Percentiles rank a stretch among this genome's conserved stretches.
Evolutionary conservation across 192 early-diverging fungal species (phyloP).

Genomic region (Umbelopsis vinacea): DNA sequence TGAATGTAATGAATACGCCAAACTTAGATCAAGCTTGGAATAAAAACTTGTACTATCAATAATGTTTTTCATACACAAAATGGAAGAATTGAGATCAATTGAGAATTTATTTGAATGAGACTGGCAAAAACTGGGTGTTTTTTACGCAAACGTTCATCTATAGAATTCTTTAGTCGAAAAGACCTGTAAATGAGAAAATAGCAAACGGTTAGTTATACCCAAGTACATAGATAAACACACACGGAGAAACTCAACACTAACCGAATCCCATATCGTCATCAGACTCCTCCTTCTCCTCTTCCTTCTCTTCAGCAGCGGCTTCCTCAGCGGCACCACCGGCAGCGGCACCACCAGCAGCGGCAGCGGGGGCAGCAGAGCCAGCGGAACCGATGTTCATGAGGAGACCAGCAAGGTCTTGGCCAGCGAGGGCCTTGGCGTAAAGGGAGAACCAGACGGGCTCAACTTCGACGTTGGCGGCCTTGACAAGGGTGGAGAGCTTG

Average conservation of each 20-base stretch:
- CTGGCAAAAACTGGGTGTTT: not conserved
- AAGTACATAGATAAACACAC: not conserved
- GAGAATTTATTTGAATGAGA: not conserved
- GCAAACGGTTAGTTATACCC: not conserved
- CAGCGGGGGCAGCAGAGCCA: slow-evolving; percentile 50
- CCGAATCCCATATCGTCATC: slow-evolving; percentile 87
- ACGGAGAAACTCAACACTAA: slow-evolving; percentile 44
- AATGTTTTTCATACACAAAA: not conserved
- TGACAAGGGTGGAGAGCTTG: slow-evolving; percentile 88
- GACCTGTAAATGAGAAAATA: not conserved
- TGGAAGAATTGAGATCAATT: not conserved
- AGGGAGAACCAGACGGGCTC: slow-evolving; percentile 95
- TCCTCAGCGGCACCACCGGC: slow-evolving; percentile 47
- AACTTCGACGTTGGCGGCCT: slow-evolving; percentile 87
- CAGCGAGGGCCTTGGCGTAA: slow-evolving; percentile 97
- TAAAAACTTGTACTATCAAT: slow-evolving; percentile 10
- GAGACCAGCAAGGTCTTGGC: slow-evolving; percentile 87
- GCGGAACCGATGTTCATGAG: slow-evolving; percentile 86
- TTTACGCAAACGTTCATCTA: not conserved
- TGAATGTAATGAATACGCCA: not conserved
- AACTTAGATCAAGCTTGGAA: not conserved
- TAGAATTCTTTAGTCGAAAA: slow-evolving; percentile 11
- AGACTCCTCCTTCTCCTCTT: slow-evolving; percentile 77
- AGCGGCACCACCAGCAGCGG: slow-evolving; percentile 41
- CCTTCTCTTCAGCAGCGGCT: slow-evolving; percentile 53